Evolutionary conservation across 495 filamentous ascomycete genomes (phyloP), one percentile per base, ranked within the genome.

Genomic region (Rhizodiscina lignyota): DNA sequence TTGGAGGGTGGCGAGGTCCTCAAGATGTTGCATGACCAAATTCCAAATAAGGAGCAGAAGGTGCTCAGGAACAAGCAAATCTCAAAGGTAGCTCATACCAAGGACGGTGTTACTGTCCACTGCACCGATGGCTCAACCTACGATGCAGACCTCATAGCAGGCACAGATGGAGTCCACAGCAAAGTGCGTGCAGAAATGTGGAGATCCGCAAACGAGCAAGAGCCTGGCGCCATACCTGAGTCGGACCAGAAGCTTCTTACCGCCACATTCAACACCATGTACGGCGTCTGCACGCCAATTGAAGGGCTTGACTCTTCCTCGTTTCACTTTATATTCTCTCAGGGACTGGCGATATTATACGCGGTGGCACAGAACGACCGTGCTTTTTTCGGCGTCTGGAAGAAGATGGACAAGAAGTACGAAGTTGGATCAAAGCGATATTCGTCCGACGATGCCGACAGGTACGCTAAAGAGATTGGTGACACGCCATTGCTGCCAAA

Each of bases 141-240:
- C 6, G 10, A 10, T 10, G 35, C 10, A 35, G 22, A 29, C 18
- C 11, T 37, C 15, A 18, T 37, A 11, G 18, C 31, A 6, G 35
- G 35, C 8, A 21, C 35, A 11, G 35, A 37, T 17, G 35, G 35
- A n/a, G 23, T 37, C 12, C 35, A 31, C 18, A 37, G 35, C 24
- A 10, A 37, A 3, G 27, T 37, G 2, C 2, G 35, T 5, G 13
- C 11, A 23, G 21, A n/a, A 18, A 37, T 37, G 35, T 37, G 35
- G 35, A 13, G 18, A 19, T 11, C 10, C 2, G 35, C 35, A 8
- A 21, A 33, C 27, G 35, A 31, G 24, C 8, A 8, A n/a, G n/a
- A n/a, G n/a, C n/a, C n/a, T n/a, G n/a, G n/a, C n/a, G n/a, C n/a
- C n/a, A n/a, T n/a, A n/a, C n/a, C n/a, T n/a, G n/a, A n/a, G n/a